These are phyloP conservation scores for Phalaenopsis equestris DNA, from an alignment of 106 monocot species.

Conservation along the genomic window DNA sequence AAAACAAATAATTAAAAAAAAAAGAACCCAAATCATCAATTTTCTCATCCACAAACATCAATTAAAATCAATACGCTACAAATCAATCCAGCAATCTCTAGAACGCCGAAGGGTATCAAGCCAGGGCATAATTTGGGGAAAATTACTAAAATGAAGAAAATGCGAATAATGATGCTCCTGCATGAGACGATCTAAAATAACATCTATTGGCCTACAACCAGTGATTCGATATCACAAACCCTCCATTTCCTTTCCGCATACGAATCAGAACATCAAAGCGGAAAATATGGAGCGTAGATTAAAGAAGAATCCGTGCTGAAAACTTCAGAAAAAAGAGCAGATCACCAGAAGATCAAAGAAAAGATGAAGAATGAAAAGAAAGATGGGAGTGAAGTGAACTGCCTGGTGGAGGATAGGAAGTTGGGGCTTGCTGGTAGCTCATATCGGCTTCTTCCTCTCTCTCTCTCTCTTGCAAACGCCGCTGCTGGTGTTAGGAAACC, in stretches of 20 bases:
- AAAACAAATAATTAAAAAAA: background rate
- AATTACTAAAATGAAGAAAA: background rate
- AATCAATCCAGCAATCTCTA: background rate
- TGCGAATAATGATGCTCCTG: background rate
- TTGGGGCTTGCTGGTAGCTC: conserved; percentile 10
- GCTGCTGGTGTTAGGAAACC: too few species aligned
- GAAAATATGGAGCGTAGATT: background rate
- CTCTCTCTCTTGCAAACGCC: background rate
- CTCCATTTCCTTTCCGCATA: background rate
- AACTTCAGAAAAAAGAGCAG: background rate
- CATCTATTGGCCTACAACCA: background rate
- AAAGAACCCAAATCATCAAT: background rate
- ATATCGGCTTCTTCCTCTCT: background rate
- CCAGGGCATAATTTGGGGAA: background rate
- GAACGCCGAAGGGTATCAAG: background rate
- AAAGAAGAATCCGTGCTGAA: background rate
- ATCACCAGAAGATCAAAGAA: background rate
- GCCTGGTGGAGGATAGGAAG: conserved; percentile 10
- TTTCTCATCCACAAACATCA: background rate
- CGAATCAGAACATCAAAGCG: background rate
- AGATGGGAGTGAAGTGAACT: background rate
- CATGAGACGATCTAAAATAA: background rate
- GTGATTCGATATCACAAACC: background rate
- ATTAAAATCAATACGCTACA: background rate
- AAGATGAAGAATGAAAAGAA: background rate